Evolutionary conservation across 2,329 filamentous ascomycete genomes (phyloP), one percentile per base, ranked within the genome.

Genomic region (Pseudophaeomoniella oleicola): DNA sequence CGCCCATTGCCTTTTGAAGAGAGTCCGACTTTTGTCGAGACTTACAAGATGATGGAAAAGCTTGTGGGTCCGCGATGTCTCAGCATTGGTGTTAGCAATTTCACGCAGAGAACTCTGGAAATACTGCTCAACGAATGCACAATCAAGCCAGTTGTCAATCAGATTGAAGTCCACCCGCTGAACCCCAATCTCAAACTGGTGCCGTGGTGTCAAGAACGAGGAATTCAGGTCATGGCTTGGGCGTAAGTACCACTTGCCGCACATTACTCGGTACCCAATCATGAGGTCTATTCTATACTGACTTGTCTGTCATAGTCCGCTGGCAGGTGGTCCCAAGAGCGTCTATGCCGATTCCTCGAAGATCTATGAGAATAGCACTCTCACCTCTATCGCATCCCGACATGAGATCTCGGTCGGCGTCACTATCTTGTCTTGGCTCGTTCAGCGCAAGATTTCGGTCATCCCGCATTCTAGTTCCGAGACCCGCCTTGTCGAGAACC

Each of bases 391-490:
- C 16, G 50, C 48, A 12, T 35, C 46, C 32, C 43, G 41, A 1
- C 47, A 53, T 30, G 35, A 35, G 10, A 42, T 42, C 37, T 50
- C 50, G 2, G 29, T 47, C 5, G 50, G 46, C 33, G 49, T 50
- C 4, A 44, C 50, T 2, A 48, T 46, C 47, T 51, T 71, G 3
- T 60, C 56, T 2, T 71, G 67, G 66, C 62, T 60, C 0, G 47
- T 65, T 5, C 53, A 57, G 39, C 49, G 66, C 11, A 62, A 60
- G 5, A 63, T 60, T 2, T 51, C 54, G 32, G 60, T 69, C 3
- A 68, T 71, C 32, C 67, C 66, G 1, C 69, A 69, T 50, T 63
- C 57, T 33, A 54, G 51, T 2, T 58, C 62, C 37, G 52, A 56
- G 34, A 43, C 50, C 18, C 48, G 59, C 27, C 60, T 69, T 13